phyloP scores from a whole-genome alignment of 2,329 filamentous ascomycete species.

The Calonectria henricotiae region DNA sequence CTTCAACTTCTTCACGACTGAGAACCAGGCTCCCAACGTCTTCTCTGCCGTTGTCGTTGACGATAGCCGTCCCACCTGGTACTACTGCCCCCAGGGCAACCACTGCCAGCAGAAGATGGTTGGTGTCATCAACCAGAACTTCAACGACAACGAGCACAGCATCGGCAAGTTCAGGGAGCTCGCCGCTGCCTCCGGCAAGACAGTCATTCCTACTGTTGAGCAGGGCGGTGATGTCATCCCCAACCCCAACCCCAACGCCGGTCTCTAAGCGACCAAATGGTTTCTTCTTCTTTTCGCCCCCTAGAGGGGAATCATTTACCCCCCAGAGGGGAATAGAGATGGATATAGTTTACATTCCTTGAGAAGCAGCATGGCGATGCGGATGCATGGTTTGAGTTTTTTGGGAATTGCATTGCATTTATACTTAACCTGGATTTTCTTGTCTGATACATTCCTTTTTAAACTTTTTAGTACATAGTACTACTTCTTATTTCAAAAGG shows the following conservation, averaged over 20 bases:
- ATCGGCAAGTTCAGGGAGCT: conserved; percentile 58
- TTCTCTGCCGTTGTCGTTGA: conserved; percentile 64
- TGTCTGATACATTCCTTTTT: conserved; percentile 37
- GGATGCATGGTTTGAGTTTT: conserved; percentile 20
- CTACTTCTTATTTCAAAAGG: conserved; percentile 15
- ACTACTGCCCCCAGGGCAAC: conserved; percentile 63
- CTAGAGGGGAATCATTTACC: neutral
- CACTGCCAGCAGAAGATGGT: conserved; percentile 69
- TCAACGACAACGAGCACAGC: conserved; percentile 58
- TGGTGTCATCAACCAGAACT: conserved; percentile 67
- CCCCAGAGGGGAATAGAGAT: neutral
- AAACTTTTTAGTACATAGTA: conserved; percentile 33
- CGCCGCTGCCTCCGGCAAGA: conserved; percentile 55
- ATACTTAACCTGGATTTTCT: conserved; percentile 32
- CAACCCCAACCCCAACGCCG: conserved; percentile 62
- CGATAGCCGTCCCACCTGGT: conserved; percentile 62
- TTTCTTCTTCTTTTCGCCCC: neutral
- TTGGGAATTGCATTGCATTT: conserved; percentile 31
- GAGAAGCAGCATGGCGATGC: conserved; percentile 9
- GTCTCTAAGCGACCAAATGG: conserved; percentile 53
- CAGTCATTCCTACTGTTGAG: conserved; percentile 54
- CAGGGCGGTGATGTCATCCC: conserved; percentile 59
- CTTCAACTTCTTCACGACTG: conserved; percentile 61
- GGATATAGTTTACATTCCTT: conserved; percentile 28
- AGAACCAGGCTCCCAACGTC: conserved; percentile 59